A percentile compares a stretch with the other conserved stretches of the same genome.
Conservation (phyloP, 225 moss, liverwort and hornwort genomes). For the Bryum argenteum region DNA sequence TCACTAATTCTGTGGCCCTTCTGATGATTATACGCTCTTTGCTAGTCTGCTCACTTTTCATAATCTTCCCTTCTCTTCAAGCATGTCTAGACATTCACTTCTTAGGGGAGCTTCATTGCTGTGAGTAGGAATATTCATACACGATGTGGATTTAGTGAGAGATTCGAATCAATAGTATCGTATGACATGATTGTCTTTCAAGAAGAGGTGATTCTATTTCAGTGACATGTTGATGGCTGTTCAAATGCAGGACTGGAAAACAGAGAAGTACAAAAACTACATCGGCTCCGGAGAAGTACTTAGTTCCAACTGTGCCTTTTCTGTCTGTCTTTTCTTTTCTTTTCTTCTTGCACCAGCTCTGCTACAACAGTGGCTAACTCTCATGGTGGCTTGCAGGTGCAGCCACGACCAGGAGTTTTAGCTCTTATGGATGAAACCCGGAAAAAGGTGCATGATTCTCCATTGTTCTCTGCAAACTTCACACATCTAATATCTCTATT, state of each 20-base stretch:
- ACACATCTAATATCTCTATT: not conserved
- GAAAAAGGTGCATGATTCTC: conserved; percentile 38
- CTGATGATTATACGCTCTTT: too few species aligned
- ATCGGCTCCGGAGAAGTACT: conserved; percentile 86
- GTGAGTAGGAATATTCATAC: not conserved
- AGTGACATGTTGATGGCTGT: conserved; percentile 18
- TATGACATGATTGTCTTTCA: too few species aligned
- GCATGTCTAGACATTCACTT: not conserved
- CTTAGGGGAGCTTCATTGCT: not conserved
- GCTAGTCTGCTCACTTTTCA: too few species aligned
- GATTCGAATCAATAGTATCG: too few species aligned
- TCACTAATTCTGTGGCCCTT: too few species aligned
- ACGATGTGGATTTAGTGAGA: not conserved
- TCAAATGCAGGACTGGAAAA: conserved; percentile 88
- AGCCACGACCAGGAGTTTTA: conserved; percentile 89
- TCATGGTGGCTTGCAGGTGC: conserved; percentile 47
- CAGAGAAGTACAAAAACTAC: conserved; percentile 70
- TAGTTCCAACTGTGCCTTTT: not conserved
- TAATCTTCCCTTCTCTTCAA: not conserved
- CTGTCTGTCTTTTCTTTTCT: not conserved
- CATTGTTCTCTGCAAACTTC: not conserved
- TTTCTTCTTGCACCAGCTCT: not conserved
- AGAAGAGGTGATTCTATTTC: not conserved
- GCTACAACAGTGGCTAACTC: not conserved
- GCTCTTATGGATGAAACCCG: conserved; percentile 86